Base-by-base conservation (phyloP, 805 yeast genomes). In the Cyberlindnera galapagoensis region DNA sequence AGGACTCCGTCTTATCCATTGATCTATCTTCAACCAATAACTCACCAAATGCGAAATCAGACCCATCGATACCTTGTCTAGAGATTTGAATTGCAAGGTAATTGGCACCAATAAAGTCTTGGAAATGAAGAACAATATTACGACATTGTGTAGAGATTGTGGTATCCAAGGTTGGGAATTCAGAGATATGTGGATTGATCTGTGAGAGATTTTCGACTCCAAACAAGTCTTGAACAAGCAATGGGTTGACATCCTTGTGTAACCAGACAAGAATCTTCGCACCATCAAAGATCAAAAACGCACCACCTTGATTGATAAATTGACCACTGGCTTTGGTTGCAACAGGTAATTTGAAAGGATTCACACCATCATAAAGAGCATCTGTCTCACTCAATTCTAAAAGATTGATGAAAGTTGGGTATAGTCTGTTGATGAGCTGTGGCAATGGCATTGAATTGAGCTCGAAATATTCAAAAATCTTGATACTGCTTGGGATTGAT, bases 341-440 rank as follows among this genome's bases (percentile, higher is more conserved):
- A 42, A 41, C 59, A 3, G 80, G 94, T 42, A 67, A 47, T n/a
- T 46, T 56, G 52, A 74, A 71, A 39, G 56, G 46, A 33, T 52
- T 69, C 43, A 55, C 46, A 13, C 62, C 28, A 42, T 70, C 71
- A 33, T 51, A 59, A 6, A 62, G 61, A 26, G 76, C 75, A 40
- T 84, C 94, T 2, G 60, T 61, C 8, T 71, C 80, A 3, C 59
- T 58, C 36, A 84, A 56, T 4, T 71, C 66, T 52, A 87, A 95
- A 17, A 90, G 55, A 24, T 82, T 83, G 20, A 82, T 65, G 35
- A 90, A 62, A 9, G 81, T 76, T 2, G 98, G 97, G 49, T 88
- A 92, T 23, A 92, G 63, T 40, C 74, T 76, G 38, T 70, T 71
- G 15, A 76, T 60, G 14, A 88, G 60, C 31, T 67, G 66, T 15